Evolutionary conservation across 1,139 yeast species (phyloP), one percentile per base, ranked within the genome.

Genomic region (Debaryomyces fabryi): DNA sequence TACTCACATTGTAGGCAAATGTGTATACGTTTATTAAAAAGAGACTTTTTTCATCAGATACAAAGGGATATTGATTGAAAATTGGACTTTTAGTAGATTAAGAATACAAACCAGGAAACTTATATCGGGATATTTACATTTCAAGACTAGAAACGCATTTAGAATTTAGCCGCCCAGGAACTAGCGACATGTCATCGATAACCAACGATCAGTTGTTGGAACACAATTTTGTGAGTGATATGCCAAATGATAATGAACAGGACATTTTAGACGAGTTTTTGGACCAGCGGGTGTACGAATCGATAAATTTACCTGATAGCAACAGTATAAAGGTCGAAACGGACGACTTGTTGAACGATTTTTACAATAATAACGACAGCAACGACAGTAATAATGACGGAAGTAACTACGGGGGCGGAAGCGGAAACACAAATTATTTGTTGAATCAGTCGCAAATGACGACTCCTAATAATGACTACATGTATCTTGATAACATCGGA

Each of bases 181-280:
- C 45, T 44, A 36, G 43, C 40, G 40, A 39, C 12, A 49, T 47
- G 42, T 45, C 52, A 25, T 52, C 54, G 18, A 34, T 51, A n/a
- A 45, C 55, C 25, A 51, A 52, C 42, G 57, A 53, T 21, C 48
- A 51, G 36, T 27, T 51, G 25, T 45, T 51, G 44, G 56, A 52
- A 34, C 48, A 47, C 27, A 51, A 52, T 34, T 49, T 52, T 23
- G 39, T 48, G 32, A 47, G 20, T 18, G 47, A 42, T 21, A 44
- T 52, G 30, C 36, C 48, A 39, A 48, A 61, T 39, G 70, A 69
- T 24, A 40, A 40, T 21, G 74, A 71, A 46, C 76, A 71, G 40
- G 79, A 75, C 51, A 71, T 75, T 35, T 60, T 82, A 45, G 84
- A 80, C 55, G 86, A 82, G 60, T 81, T 82, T 55, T 67, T 82